phyloP scores from a whole-genome alignment of 148 eudicot genomes.

The Chenopodium suecicum region DNA sequence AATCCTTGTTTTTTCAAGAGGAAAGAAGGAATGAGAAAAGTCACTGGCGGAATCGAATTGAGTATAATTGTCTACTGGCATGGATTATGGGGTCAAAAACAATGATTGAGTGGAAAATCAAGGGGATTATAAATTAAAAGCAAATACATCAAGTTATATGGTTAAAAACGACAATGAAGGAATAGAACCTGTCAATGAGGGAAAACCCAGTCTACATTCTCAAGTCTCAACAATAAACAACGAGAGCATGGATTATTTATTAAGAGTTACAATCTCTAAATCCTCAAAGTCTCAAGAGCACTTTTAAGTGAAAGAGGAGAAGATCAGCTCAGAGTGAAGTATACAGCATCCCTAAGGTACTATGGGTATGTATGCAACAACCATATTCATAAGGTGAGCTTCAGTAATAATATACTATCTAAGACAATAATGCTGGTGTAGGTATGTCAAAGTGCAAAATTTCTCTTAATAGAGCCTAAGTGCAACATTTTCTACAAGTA shows the following conservation, averaged over 20 bases:
- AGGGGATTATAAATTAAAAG: neutral
- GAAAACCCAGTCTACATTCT: neutral
- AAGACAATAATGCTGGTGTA: neutral
- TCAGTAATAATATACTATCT: neutral
- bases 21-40: neutral
- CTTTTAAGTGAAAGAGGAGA: neutral
- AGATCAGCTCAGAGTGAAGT: neutral
- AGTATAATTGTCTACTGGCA: neutral
- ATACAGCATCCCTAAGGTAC: neutral
- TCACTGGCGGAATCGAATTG: neutral
- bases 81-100: neutral
- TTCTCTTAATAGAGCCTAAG: neutral
- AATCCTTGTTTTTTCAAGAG: neutral
- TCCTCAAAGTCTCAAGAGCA: constrained; percentile 1
- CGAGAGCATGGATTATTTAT: neutral
- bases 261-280: neutral
- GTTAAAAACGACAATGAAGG: neutral
- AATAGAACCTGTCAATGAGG: neutral
- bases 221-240: neutral
- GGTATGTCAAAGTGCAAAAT: neutral
- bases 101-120: neutral
- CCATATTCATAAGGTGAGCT: neutral
- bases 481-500: neutral
- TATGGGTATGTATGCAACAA: neutral
- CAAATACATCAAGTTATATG: neutral